A percentile compares a stretch with the other conserved stretches of the same genome.
Evolutionary conservation across 441 rosid genomes (phyloP).

Genomic region (Jatropha podagrica): DNA sequence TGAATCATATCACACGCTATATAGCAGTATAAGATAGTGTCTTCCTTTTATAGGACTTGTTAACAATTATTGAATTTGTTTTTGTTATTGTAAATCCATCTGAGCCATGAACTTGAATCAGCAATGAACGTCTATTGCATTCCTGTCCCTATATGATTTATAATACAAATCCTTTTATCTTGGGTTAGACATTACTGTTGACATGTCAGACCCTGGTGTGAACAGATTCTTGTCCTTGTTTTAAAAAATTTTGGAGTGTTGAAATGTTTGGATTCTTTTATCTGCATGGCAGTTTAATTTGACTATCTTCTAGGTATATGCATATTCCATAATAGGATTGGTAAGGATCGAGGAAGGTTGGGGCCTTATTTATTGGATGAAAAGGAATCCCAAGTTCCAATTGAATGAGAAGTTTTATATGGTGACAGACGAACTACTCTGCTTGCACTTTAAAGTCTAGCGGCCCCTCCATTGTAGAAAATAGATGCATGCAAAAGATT

Average conservation of each 20-base stretch:
- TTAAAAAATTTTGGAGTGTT: neutral
- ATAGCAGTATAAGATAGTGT: conserved; percentile 33
- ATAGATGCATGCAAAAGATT: neutral
- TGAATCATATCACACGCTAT: conserved; percentile 30
- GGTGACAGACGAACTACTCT: neutral
- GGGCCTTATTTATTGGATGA: neutral
- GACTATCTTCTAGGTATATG: neutral
- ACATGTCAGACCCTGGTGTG: too few relatives aligned
- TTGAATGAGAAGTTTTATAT: conserved; percentile 5
- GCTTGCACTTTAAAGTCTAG: neutral
- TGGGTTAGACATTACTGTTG: neutral
- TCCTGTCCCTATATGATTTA: neutral
- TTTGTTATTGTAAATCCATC: conserved; percentile 34
- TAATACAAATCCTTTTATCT: too few relatives aligned
- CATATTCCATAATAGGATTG: neutral
- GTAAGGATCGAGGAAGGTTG: neutral
- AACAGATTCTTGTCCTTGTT: neutral
- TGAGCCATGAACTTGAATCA: conserved; percentile 30
- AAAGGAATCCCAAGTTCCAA: neutral
- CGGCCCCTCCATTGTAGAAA: conserved; percentile 2
- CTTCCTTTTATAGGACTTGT: conserved; percentile 7
- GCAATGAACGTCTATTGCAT: conserved; percentile 29
- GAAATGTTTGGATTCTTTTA: neutral
- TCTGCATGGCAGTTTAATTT: neutral
- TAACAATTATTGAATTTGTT: conserved; percentile 29